Percentiles rank a stretch among this genome's conserved stretches.
These are phyloP conservation scores for Boletellus ananiceps DNA, from an alignment of 768 basidiomycete genomes.

Conservation along the genomic window DNA sequence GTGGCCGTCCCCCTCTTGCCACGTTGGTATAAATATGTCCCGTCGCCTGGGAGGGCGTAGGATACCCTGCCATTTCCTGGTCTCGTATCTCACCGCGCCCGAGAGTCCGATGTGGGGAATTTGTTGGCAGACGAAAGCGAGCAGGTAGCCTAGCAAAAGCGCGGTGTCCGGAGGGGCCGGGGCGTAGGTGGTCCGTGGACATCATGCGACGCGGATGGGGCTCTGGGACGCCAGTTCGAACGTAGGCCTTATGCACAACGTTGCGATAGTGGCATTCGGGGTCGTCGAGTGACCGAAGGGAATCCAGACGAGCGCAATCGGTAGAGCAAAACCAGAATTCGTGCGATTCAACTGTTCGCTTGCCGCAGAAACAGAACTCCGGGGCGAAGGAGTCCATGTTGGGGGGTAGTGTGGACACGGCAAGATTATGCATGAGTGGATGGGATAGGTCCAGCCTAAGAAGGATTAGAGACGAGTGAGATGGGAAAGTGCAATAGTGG, in stretches of 20 bases:
- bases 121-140: background rate
- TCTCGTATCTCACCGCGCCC: background rate
- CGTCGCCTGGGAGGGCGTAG: conserved; percentile 20
- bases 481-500: background rate
- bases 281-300: conserved; percentile 23
- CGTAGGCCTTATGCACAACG: conserved; percentile 14
- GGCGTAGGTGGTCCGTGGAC: conserved; percentile 9
- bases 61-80: conserved; percentile 2
- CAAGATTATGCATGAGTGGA: conserved; percentile 1
- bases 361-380: conserved; percentile 25
- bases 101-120: background rate
- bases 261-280: conserved; percentile 26
- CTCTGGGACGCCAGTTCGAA: background rate
- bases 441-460: background rate
- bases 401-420: conserved; percentile 2
- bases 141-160: background rate
- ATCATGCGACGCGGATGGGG: conserved; percentile 7
- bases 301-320: conserved; percentile 24
- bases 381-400: conserved; percentile 11
- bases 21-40: conserved; percentile 7
- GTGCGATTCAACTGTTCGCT: conserved; percentile 18
- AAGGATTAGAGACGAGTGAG: background rate
- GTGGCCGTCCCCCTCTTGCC: background rate
- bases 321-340: conserved; percentile 30
- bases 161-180: background rate